Base-by-base conservation (phyloP, 2,329 filamentous ascomycete species). In the Graphilbum fragrans region DNA sequence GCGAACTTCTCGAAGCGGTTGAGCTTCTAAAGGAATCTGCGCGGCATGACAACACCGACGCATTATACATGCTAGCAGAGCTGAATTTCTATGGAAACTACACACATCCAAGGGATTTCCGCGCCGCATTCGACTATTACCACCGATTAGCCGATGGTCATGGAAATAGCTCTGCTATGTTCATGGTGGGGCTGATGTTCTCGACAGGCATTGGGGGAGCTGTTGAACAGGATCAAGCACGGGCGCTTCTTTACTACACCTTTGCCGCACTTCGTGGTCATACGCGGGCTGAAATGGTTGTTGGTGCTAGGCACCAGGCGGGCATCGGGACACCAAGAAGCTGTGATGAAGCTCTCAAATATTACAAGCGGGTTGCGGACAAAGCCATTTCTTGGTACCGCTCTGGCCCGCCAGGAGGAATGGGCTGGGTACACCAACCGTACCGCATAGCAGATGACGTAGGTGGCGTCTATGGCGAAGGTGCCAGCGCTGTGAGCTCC, bases 11-110 rank as follows among this genome's bases (percentile, higher is more conserved):
- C 20, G 66, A 69, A 23, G 72, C 72, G 5, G 67, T 75, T 20
- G 60, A 61, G 41, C 59, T 74, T 19, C 65, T 78, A 18, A 63
- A 75, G 46, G 60, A 69, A 43, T 69, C 73, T 1, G 67, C 70
- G 14, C 58, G 60, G 16, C 61, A 67, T 46, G 74, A 75, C 49
- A 77, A 86, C 55, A 73, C 85, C 2, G 88, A 98, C 58, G 92
- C 92, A 5, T 75, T 96, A 36, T 94, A 82, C 55, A 68, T 94
- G 16, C 71, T 98, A 20, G 92, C 86, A 17, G 86, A 98, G 58
- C 81, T 98, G 72, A 94, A 93, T 65, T 96, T 96, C 61, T 87
- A 92, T 54, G 92, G 92, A 57, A 95, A 96, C 61, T 94, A 82
- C 61, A 83, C 85, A 19, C 74, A 95, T 54, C 88, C 90, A 2